These are phyloP conservation scores for Globisporangium recalcitrans DNA, from an alignment of 352 stramenopile genomes.

Conservation along the genomic window DNA sequence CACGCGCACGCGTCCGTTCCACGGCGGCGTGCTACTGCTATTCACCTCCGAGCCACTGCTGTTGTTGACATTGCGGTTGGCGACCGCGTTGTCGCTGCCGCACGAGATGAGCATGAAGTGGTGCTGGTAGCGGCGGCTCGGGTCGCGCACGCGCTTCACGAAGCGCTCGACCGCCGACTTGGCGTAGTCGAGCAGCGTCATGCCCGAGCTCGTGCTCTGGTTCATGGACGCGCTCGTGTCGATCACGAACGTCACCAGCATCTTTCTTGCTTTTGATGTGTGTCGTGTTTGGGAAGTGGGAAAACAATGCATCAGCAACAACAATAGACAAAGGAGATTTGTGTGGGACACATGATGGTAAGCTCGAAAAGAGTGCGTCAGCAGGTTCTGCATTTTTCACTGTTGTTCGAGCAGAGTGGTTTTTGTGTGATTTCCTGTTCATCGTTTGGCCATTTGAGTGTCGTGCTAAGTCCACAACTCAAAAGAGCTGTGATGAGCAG, in stretches of 20 bases:
- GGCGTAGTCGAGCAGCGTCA: conserved; percentile 86
- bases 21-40: conserved; percentile 17
- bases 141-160: conserved; percentile 81
- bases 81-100: conserved; percentile 32
- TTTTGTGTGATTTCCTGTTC: too few relatives aligned
- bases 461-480: too few relatives aligned
- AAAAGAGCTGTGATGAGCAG: too few relatives aligned
- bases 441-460: too few relatives aligned
- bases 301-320: too few relatives aligned
- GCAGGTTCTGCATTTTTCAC: too few relatives aligned
- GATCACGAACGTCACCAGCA: conserved; percentile 89
- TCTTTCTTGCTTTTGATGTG: too few relatives aligned
- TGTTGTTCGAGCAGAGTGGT: too few relatives aligned
- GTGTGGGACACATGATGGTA: too few relatives aligned
- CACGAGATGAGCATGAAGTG: conserved; percentile 89
- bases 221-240: conserved; percentile 90
- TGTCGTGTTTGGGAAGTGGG: neutral
- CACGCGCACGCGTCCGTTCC: conserved; percentile 69
- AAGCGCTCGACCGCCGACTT: conserved; percentile 87
- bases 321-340: too few relatives aligned
- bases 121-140: conserved; percentile 78
- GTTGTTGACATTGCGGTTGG: conserved; percentile 14
- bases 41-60: neutral
- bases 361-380: too few relatives aligned
- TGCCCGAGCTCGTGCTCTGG: conserved; percentile 83